Evolutionary conservation across 148 eudicot genomes (phyloP).

Genomic region (Silene conica): DNA sequence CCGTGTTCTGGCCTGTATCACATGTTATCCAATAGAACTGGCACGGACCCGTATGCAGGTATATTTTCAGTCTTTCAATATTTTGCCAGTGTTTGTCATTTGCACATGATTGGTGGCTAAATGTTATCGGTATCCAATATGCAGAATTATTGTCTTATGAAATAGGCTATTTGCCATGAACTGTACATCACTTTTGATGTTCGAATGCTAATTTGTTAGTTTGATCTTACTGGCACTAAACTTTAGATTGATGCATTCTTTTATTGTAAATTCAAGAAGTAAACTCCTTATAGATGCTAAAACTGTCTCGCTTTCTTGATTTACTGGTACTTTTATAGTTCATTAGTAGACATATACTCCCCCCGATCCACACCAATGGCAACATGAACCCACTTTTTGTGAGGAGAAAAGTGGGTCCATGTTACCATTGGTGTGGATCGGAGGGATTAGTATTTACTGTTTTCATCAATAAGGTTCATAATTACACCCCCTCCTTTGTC

Average conservation of each 20-base stretch:
- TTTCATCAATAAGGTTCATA: background rate
- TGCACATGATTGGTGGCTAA: background rate
- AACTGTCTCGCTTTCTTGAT: background rate
- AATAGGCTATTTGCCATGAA: background rate
- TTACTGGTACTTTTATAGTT: too few relatives aligned
- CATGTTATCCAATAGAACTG: conserved; percentile 89
- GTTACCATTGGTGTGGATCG: too few relatives aligned
- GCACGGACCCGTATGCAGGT: conserved; percentile 99
- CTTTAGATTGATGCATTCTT: background rate
- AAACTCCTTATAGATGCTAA: background rate
- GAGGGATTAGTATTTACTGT: background rate
- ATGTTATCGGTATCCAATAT: background rate
- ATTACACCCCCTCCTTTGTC: background rate
- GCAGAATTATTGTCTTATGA: background rate
- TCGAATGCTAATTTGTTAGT: background rate
- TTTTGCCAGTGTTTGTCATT: background rate
- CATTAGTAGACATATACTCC: background rate
- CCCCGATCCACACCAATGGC: too few relatives aligned
- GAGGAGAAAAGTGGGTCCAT: too few relatives aligned
- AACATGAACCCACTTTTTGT: too few relatives aligned
- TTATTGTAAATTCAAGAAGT: background rate
- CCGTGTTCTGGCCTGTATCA: conserved; percentile 72
- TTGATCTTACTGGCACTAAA: background rate
- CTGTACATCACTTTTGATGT: background rate
- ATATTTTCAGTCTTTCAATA: conserved; percentile 10